phyloP scores from a whole-genome alignment of 1,284 basidiomycete species.

The Fomitopsis betulina region DNA sequence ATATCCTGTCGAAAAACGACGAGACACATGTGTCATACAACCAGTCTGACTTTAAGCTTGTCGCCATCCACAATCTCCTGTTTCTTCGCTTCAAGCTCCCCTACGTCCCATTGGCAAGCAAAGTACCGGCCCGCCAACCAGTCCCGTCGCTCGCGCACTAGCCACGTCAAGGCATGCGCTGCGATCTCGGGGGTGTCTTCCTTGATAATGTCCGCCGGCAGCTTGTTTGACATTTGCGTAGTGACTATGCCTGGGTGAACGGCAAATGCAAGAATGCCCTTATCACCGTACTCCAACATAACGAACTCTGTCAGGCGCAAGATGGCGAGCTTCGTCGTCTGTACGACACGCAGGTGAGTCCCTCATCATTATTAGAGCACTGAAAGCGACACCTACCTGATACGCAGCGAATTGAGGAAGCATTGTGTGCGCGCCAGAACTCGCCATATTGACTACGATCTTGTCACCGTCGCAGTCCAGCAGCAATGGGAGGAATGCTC shows the following conservation, averaged over 20 bases:
- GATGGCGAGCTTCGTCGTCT: constrained; percentile 9
- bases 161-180: constrained; percentile 5
- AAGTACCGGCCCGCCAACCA: constrained; percentile 5
- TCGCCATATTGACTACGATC: constrained; percentile 1
- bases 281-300: constrained; percentile 7
- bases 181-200: constrained; percentile 9
- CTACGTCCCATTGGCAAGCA: constrained; percentile 9
- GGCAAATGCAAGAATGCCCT: constrained; percentile 9
- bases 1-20: too few relatives aligned
- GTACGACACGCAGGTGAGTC: neutral
- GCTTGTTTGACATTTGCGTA: too few relatives aligned
- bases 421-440: neutral
- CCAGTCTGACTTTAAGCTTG: constrained; percentile 2
- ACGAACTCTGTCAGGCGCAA: constrained; percentile 11
- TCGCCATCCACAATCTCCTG: constrained; percentile 9
- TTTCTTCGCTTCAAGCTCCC: constrained; percentile 8
- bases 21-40: neutral
- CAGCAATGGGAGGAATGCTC: constrained; percentile 3
- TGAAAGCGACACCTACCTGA: neutral
- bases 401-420: neutral
- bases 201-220: neutral
- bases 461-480: constrained; percentile 1
- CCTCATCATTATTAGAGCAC: neutral
- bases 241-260: constrained; percentile 9
- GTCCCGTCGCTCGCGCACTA: constrained; percentile 1